Percentiles rank a stretch among this genome's conserved stretches.
Conservation (phyloP, 495 filamentous ascomycete genomes). For the Glonium stellatum region DNA sequence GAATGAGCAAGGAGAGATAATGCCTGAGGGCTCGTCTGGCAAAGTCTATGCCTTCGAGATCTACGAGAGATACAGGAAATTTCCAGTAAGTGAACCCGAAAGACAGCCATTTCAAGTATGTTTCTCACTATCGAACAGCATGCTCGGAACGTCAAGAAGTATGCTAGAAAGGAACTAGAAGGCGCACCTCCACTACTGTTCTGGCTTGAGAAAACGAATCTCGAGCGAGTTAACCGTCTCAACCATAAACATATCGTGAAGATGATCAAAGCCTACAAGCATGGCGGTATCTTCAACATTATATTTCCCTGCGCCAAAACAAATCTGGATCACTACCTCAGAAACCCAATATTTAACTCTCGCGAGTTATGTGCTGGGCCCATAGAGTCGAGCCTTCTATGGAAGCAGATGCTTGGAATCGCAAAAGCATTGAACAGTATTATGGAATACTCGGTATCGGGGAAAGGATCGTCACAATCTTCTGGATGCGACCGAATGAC, state of each 20-base stretch:
- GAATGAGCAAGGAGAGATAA: conserved; percentile 7
- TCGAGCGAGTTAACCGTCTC: conserved; percentile 1
- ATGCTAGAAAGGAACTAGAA: conserved; percentile 17
- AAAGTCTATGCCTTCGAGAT: conserved; percentile 21
- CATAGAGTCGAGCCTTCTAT: conserved; percentile 2
- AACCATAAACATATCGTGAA: conserved; percentile 17
- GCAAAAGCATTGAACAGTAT: conserved; percentile 14
- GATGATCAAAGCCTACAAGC: conserved; percentile 20
- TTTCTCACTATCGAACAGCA: conserved; percentile 1
- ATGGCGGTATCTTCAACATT: conserved; percentile 12
- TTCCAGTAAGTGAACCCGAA: conserved; percentile 7
- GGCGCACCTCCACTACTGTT: neutral
- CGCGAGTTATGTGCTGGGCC: neutral
- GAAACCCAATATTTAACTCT: conserved; percentile 4
- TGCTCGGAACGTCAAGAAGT: conserved; percentile 8
- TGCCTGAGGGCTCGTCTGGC: conserved; percentile 13
- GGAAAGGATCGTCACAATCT: neutral
- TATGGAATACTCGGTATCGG: neutral
- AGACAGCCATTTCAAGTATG: neutral
- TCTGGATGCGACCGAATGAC: neutral
- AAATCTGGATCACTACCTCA: conserved; percentile 17
- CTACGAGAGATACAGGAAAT: conserved; percentile 7
- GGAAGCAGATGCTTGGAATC: conserved; percentile 14
- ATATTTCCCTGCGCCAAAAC: conserved; percentile 20
- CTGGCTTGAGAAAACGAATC: conserved; percentile 11